Evolutionary conservation across 164 flowering plant species (phyloP).

Genomic region (Sextonia rubra): DNA sequence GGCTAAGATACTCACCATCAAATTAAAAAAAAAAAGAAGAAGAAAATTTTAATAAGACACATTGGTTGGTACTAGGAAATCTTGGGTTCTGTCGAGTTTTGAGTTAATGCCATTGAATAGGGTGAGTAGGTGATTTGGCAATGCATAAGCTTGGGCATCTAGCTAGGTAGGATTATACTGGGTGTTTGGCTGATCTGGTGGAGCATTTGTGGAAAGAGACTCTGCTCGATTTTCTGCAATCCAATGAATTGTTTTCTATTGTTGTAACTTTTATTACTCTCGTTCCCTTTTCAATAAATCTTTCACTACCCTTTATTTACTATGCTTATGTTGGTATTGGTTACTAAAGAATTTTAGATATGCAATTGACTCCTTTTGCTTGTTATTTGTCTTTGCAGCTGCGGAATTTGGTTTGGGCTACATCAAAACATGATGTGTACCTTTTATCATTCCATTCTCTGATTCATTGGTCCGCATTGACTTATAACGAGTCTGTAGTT

Average conservation of each 20-base stretch:
- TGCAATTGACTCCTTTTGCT: not conserved
- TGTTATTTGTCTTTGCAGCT: slow-evolving; percentile 35
- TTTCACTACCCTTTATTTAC: not conserved
- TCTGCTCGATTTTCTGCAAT: no score
- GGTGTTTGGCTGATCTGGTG: no score
- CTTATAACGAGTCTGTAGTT: slow-evolving; percentile 40
- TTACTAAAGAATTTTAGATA: not conserved
- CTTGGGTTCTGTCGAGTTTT: no score
- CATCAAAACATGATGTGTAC: slow-evolving; percentile 71
- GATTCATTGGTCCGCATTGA: slow-evolving; percentile 63
- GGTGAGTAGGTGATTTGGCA: no score
- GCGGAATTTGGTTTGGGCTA: slow-evolving; percentile 68
- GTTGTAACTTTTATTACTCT: not conserved
- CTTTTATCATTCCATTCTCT: slow-evolving; percentile 53
- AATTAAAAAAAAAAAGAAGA: no score
- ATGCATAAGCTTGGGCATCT: no score
- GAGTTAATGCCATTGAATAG: no score
- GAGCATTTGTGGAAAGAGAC: no score
- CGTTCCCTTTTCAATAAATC: not conserved
- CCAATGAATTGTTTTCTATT: not conserved
- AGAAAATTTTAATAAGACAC: no score
- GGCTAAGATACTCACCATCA: no score
- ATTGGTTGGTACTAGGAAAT: no score
- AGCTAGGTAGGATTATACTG: no score
- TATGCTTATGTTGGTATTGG: not conserved